These are phyloP conservation scores for Amanita rubescens DNA, from an alignment of 768 basidiomycete species.

Conservation along the genomic window DNA sequence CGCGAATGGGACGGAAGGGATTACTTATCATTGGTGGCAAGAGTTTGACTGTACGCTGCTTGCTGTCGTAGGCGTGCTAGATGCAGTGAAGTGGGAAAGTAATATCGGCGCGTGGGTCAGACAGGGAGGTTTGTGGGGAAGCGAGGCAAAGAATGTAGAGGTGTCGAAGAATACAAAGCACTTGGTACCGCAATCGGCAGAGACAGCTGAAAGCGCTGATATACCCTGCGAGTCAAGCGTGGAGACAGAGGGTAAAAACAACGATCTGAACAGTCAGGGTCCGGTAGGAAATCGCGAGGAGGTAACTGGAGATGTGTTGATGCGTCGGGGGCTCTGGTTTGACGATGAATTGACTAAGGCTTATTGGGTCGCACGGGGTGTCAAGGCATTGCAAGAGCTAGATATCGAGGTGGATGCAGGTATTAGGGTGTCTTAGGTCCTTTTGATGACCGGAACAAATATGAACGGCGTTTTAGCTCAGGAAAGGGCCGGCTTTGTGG, in stretches of 20 bases:
- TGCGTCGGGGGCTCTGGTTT: slow-evolving; percentile 3
- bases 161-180: not conserved
- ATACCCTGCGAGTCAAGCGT: not conserved
- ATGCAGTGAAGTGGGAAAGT: slow-evolving; percentile 46
- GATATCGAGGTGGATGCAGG: slow-evolving; percentile 1
- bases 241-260: not conserved
- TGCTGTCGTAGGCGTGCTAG: slow-evolving; percentile 61
- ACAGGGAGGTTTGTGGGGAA: slow-evolving; percentile 37
- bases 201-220: not conserved
- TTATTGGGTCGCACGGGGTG: slow-evolving; percentile 6
- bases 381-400: slow-evolving; percentile 1
- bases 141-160: not conserved
- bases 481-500: not conserved
- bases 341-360: not conserved
- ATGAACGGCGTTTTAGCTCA: not conserved
- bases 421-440: slow-evolving; percentile 1
- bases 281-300: not conserved
- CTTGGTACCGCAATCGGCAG: not conserved
- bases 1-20: slow-evolving; percentile 1
- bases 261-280: not conserved
- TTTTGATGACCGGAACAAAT: not conserved
- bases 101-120: slow-evolving; percentile 68
- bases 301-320: not conserved
- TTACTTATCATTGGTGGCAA: not conserved
- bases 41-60: slow-evolving; percentile 50